phyloP scores from a whole-genome alignment of 495 filamentous ascomycete species.

The Delitschia confertaspora region DNA sequence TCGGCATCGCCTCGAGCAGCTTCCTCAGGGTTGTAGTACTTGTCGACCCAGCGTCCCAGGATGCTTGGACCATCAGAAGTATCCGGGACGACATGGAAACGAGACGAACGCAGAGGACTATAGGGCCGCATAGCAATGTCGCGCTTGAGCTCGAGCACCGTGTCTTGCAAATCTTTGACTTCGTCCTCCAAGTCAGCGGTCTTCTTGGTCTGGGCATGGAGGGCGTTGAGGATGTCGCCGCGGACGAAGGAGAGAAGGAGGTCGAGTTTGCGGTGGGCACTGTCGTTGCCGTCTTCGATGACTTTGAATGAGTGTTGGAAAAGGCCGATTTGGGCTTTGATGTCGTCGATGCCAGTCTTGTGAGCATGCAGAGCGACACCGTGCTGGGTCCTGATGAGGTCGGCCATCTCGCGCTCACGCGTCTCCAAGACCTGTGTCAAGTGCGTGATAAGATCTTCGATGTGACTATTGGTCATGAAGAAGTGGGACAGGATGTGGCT shows the following conservation, averaged over 20 bases:
- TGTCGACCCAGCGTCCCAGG: no score
- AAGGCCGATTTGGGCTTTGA: slow-evolving; percentile 13
- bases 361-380: slow-evolving; percentile 9
- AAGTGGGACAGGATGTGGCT: slow-evolving; percentile 25
- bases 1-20: neutral
- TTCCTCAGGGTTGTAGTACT: no score
- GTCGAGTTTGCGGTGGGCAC: slow-evolving; percentile 12
- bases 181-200: slow-evolving; percentile 6
- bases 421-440: no score
- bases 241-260: slow-evolving; percentile 17
- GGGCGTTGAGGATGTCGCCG: slow-evolving; percentile 7
- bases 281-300: slow-evolving; percentile 2
- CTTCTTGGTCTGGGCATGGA: slow-evolving; percentile 5
- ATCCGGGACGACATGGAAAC: no score
- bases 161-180: slow-evolving; percentile 14
- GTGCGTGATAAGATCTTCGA: slow-evolving; percentile 25
- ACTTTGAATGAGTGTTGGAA: slow-evolving; percentile 8
- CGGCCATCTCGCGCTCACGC: neutral
- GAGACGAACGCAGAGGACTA: neutral
- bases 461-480: slow-evolving; percentile 24
- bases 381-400: slow-evolving; percentile 5
- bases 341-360: slow-evolving; percentile 14
- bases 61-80: no score
- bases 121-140: neutral
- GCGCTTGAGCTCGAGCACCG: slow-evolving; percentile 6